Evolutionary conservation across 129 eudicot genomes (phyloP), one percentile per base, ranked within the genome.

Genomic region (Tagetes erecta): DNA sequence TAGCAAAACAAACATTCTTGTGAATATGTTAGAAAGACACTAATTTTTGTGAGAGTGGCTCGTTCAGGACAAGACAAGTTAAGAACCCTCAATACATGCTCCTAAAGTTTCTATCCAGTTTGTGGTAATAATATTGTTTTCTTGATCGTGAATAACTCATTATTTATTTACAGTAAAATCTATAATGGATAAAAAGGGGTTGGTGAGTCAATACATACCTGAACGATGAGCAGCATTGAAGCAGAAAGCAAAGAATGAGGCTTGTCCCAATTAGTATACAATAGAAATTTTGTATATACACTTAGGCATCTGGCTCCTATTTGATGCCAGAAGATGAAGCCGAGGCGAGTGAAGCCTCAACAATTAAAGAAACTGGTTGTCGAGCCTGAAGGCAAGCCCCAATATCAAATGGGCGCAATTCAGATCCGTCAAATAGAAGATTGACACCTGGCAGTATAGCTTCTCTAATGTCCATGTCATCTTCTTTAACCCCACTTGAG

Each of bases 331-430:
- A 80, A 80, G 84, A 75, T 45, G 83, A 72, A 37, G 90, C 83
- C 68, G 97, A 90, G 20, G 92, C 96, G 8, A 90, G 82, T 57
- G 97, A 88, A 44, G 99, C 99, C 82, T 91, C 97, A 37, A 96
- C 84, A 55, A 95, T 85, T 75, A 95, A 84, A 62, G 91, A 83
- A 55, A 91, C 97, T 37, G 97, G 97, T 77, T 91, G 97, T 62
- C 97, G 89, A 77, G 99, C 99, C 86, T 95, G 99, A 55, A 91
- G 86, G 83, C 97, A 88, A 73, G 99, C 97, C 65, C 93, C 96
- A 35, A 95, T 91, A 77, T 95, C 99, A 72, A 95, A 95, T 13
- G 99, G 99, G 46, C 85, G 93, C 85, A 95, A 76, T 71, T 86
- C 96, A 71, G 90, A 84, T 40, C 99, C 99, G 63, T 95, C 99